These are phyloP conservation scores for Kodamaea nitidulidarum DNA, from an alignment of 805 yeast genomes.

Conservation along the genomic window DNA sequence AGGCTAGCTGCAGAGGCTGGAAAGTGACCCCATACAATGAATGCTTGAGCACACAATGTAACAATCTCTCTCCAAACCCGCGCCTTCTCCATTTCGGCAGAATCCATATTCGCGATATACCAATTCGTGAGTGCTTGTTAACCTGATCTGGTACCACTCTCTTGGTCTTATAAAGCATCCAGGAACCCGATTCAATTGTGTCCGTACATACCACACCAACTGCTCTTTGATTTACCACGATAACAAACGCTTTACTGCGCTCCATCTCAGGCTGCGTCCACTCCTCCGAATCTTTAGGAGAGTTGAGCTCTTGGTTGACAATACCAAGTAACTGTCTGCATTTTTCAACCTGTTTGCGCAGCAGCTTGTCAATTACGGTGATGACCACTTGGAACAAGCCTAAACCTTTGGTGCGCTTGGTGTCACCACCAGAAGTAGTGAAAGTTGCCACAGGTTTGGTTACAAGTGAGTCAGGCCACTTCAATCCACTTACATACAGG, in stretches of 20 bases:
- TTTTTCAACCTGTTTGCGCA: constrained; percentile 21
- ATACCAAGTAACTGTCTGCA: constrained; percentile 39
- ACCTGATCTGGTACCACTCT: constrained; percentile 44
- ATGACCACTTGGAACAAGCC: constrained; percentile 15
- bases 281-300: constrained; percentile 37
- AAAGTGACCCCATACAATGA: constrained; percentile 49
- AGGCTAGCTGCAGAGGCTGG: constrained; percentile 46
- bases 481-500: constrained; percentile 44
- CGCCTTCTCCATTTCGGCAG: constrained; percentile 42
- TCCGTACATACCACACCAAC: constrained; percentile 59
- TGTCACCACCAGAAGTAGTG: neutral
- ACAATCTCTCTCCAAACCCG: constrained; percentile 47
- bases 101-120: constrained; percentile 43
- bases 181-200: constrained; percentile 41
- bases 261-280: constrained; percentile 24
- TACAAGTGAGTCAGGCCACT: constrained; percentile 33
- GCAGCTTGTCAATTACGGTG: constrained; percentile 20
- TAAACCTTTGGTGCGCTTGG: no score
- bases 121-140: constrained; percentile 31
- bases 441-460: constrained; percentile 4
- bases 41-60: constrained; percentile 41
- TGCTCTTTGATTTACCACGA: constrained; percentile 42
- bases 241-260: constrained; percentile 42
- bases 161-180: constrained; percentile 59
- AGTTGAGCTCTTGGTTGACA: constrained; percentile 59